These are phyloP conservation scores for Leccinum laetum DNA, from an alignment of 1,284 basidiomycete species.

Conservation along the genomic window DNA sequence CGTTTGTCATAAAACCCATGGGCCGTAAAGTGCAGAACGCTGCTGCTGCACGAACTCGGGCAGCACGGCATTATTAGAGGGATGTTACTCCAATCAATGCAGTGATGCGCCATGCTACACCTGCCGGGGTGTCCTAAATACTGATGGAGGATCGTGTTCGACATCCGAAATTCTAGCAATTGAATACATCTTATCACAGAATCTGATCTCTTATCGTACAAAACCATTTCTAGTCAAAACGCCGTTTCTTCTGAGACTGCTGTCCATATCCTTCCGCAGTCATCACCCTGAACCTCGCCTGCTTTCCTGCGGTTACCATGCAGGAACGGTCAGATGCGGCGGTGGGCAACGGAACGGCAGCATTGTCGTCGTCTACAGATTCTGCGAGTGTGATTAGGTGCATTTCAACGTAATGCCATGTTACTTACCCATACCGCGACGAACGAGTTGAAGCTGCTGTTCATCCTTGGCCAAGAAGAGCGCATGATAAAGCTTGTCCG, in stretches of 20 bases:
- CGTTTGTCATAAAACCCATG: too few species aligned
- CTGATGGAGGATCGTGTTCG: too few species aligned
- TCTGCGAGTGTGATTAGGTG: too few species aligned
- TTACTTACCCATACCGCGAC: neutral
- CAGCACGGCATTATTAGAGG: too few species aligned
- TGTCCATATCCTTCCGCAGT: neutral
- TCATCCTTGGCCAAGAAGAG: neutral
- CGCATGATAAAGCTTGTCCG: neutral
- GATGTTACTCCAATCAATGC: too few species aligned
- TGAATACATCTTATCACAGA: too few species aligned
- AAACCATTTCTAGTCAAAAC: neutral
- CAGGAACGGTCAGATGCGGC: neutral
- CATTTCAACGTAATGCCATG: neutral
- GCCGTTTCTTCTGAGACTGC: too few species aligned
- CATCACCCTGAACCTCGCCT: neutral
- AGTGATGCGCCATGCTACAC: too few species aligned
- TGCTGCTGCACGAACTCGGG: too few species aligned
- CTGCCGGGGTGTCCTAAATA: too few species aligned
- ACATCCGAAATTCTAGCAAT: too few species aligned
- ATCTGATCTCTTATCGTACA: neutral
- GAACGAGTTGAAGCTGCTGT: neutral
- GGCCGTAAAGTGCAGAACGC: too few species aligned
- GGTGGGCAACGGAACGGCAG: neutral
- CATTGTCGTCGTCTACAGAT: neutral
- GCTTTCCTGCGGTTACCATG: neutral